Percentiles rank a stretch among this genome's conserved stretches.
These are phyloP conservation scores for Suhomyces ambrosiae DNA, from an alignment of 1,139 yeast species.

Conservation along the genomic window DNA sequence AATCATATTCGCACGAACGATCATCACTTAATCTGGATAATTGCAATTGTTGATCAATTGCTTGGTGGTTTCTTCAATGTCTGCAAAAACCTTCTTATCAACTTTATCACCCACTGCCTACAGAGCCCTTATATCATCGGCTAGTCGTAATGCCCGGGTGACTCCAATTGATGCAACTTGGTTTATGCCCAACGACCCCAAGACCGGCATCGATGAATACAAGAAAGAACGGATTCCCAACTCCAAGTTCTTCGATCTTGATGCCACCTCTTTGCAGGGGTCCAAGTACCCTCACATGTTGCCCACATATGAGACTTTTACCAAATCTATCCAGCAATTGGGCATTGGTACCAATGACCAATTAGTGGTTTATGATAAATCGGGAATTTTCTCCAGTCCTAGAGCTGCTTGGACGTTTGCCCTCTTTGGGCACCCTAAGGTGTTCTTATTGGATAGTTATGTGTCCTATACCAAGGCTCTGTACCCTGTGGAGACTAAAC, in stretches of 20 bases:
- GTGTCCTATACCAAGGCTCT: conserved; percentile 45
- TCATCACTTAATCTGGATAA: too few species aligned
- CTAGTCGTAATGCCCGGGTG: conserved; percentile 35
- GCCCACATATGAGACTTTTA: conserved; percentile 62
- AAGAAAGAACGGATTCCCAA: conserved; percentile 60
- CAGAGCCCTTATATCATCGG: conserved; percentile 21
- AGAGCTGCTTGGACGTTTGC: conserved; percentile 89
- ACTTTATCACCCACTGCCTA: conserved; percentile 25
- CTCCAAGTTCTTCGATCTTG: conserved; percentile 81
- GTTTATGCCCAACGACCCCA: conserved; percentile 80
- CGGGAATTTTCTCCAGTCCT: conserved; percentile 85
- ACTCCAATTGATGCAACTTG: conserved; percentile 87
- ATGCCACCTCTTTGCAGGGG: conserved; percentile 56
- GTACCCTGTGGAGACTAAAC: conserved; percentile 28
- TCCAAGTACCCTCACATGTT: conserved; percentile 88
- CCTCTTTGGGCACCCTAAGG: conserved; percentile 70
- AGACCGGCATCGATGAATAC: conserved; percentile 60
- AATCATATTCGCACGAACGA: too few species aligned
- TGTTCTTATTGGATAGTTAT: conserved; percentile 71
- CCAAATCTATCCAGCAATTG: conserved; percentile 49
- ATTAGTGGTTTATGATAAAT: conserved; percentile 81
- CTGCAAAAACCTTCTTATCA: conserved; percentile 11
- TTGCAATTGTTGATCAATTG: too few species aligned
- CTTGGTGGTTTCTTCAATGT: conserved; percentile 8
- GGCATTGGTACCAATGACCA: conserved; percentile 53